Evolutionary conservation across 106 monocot species (phyloP).

Genomic region (Xerophyta viscosa): DNA sequence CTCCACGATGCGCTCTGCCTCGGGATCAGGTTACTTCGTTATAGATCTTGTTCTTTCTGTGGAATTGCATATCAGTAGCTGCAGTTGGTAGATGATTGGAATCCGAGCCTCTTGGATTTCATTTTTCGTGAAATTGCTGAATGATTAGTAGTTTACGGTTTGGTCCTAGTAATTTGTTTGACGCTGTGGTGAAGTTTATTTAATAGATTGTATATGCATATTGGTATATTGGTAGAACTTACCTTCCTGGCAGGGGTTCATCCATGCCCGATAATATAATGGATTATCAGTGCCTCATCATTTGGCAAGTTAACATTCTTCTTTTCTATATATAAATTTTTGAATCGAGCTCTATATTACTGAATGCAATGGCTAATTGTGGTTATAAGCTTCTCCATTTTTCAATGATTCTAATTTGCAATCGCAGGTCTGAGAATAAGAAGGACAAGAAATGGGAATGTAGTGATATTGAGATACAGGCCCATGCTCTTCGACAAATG

Average conservation of each 20-base stretch:
- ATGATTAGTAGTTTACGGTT: too few relatives aligned
- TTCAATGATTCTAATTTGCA: not conserved
- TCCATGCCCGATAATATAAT: too few relatives aligned
- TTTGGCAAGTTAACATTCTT: too few relatives aligned
- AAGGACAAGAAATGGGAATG: conserved; percentile 53
- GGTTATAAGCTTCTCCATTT: not conserved
- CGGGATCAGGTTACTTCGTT: conserved; percentile 31
- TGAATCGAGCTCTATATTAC: not conserved
- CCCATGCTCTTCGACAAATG: conserved; percentile 40
- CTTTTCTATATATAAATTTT: too few relatives aligned
- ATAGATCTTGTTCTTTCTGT: not conserved
- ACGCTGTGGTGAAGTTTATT: too few relatives aligned
- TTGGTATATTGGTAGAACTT: too few relatives aligned
- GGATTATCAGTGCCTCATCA: too few relatives aligned
- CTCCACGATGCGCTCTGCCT: conserved; percentile 51
- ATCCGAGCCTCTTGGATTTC: not conserved
- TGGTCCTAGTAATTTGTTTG: too few relatives aligned
- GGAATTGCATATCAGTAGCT: not conserved
- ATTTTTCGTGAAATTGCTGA: too few relatives aligned
- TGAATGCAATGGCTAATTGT: not conserved
- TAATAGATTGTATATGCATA: too few relatives aligned
- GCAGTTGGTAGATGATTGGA: not conserved
- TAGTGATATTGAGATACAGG: conserved; percentile 42
- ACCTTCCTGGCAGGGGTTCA: too few relatives aligned
- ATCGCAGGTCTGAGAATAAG: conserved; percentile 19